Conservation (phyloP, 139 green algal species). For the Chloropicon primus region DNA sequence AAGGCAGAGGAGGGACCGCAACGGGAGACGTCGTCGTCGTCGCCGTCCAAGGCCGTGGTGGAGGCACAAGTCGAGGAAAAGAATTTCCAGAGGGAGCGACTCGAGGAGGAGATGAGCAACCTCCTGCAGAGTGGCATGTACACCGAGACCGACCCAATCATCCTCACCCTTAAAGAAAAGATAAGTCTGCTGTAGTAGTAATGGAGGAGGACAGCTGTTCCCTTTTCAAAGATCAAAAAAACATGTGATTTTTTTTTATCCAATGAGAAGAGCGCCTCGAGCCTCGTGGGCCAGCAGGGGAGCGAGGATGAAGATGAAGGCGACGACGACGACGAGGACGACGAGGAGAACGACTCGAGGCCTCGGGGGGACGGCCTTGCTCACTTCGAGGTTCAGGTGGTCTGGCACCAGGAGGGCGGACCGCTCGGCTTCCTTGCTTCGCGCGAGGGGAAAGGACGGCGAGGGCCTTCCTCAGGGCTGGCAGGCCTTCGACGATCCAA, state of each 20-base stretch:
- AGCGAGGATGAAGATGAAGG: neutral
- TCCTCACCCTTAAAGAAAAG: neutral
- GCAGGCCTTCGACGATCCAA: neutral
- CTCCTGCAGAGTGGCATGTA: neutral
- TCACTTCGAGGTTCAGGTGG: neutral
- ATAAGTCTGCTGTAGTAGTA: neutral
- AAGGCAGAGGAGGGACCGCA: neutral
- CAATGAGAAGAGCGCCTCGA: too few species aligned
- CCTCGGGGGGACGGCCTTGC: neutral
- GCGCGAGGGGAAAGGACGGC: neutral
- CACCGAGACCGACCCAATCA: neutral
- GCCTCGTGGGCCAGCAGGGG: too few species aligned
- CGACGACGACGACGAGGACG: neutral
- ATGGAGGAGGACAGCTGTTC: too few species aligned
- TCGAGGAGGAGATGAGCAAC: neutral
- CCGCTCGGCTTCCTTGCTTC: neutral
- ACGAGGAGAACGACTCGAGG: neutral
- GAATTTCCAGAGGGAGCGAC: neutral
- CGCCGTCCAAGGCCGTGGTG: too few species aligned
- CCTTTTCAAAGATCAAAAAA: too few species aligned
- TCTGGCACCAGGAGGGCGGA: neutral
- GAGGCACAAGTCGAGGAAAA: too few species aligned
- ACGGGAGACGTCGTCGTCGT: too few species aligned
- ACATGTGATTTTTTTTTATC: too few species aligned
- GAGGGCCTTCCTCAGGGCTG: neutral